Evolutionary conservation across 1,284 basidiomycete genomes (phyloP).

Genomic region (Paramarasmius palmivorus): DNA sequence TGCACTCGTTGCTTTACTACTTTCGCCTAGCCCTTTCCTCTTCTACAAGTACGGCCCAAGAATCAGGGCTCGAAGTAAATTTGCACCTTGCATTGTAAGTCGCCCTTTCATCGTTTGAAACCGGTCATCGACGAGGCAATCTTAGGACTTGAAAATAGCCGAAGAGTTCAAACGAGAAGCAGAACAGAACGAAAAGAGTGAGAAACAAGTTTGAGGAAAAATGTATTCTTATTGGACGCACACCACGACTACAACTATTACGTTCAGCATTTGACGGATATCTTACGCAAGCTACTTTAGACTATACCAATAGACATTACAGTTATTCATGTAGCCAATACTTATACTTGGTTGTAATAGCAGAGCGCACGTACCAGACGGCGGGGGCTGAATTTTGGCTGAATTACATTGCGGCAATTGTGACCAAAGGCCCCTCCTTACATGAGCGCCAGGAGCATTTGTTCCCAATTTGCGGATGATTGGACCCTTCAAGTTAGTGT

Average conservation of each 20-base stretch:
- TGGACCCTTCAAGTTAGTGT: too few species aligned
- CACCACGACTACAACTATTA: not conserved
- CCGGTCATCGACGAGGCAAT: not conserved
- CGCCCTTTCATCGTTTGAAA: not conserved
- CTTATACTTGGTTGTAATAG: too few species aligned
- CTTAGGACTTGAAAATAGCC: constrained; percentile 13
- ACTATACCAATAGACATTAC: too few species aligned
- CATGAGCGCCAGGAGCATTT: too few species aligned
- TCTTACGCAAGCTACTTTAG: too few species aligned
- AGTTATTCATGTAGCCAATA: too few species aligned
- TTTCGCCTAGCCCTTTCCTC: constrained; percentile 59
- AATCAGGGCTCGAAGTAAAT: constrained; percentile 48
- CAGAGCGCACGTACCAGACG: too few species aligned
- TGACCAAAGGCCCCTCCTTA: too few species aligned
- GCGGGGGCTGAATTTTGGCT: too few species aligned
- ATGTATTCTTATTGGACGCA: not conserved
- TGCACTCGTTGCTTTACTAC: constrained; percentile 48
- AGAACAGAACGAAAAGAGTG: not conserved
- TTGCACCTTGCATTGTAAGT: constrained; percentile 55
- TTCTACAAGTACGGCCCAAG: constrained; percentile 54
- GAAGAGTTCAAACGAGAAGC: constrained; percentile 12
- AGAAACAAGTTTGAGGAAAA: constrained; percentile 2
- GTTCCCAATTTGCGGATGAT: too few species aligned
- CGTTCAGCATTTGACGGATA: not conserved
- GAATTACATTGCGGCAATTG: too few species aligned